Base-by-base conservation (phyloP, 176 grass and related monocot genomes). In the Echinochloa phyllopogon region DNA sequence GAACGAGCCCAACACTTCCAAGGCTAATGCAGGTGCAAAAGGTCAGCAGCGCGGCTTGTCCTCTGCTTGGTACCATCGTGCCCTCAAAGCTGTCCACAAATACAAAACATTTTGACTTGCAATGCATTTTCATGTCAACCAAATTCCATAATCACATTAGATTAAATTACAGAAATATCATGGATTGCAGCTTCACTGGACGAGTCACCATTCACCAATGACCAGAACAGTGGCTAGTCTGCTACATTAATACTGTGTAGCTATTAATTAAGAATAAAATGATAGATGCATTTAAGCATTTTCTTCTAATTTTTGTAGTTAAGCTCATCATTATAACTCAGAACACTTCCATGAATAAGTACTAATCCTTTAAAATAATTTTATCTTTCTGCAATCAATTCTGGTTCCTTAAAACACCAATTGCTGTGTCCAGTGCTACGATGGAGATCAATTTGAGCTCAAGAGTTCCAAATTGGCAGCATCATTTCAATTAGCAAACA, bases 11-110 rank as follows among this genome's bases (percentile, higher is more conserved):
- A 2, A 98, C 91, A 29, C 96, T 98, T 10, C 89, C 91, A 5
- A 98, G 96, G 88, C 96, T 98, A 68, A 98, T 90, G 86, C 89
- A 85, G 25, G 96, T 98, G 81, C 96, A 98, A 87, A 95, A 98
- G 75, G 96, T 95, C 12, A 98, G 83, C 74, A 98, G 74, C 6
- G 96, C 93, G 23, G 96, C 96, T 87, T 98, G 96, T 6, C 89
- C 89, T 80, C 96, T 92, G 91, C 89, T 98, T 71, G 96, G 96
- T 75, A 85, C 63, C 96, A 98, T 98, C 15, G 89, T 85, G 27
- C 96, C 96, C 92, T 98, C 96, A 27, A 98, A 98, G 44, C 96
- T 98, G 66, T 80, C 39, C 62, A 50, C 5, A 36, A 77, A 58
- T 14, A 25, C 15, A 67, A 51, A 57, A 7, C n/a, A 10, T 10